Base-by-base conservation (phyloP, 768 basidiomycete genomes). In the Boletus vermiculosoides region DNA sequence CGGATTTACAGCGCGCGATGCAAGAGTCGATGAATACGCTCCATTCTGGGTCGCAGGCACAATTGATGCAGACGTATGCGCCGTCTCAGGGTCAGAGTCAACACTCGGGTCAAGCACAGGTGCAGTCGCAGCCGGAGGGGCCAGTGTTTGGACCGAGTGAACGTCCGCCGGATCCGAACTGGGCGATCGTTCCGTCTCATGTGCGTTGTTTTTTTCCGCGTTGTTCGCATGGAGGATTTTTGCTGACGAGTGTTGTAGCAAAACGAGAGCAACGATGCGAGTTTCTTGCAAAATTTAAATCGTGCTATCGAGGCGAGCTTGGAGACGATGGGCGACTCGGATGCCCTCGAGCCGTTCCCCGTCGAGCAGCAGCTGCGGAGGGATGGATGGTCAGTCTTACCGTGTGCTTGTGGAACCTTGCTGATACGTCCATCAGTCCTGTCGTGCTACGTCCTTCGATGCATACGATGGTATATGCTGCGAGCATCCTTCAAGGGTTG, bases 271-370 rank as follows among this genome's bases (percentile, higher is more conserved):
- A 69, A 52, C 33, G 73, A 80, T 22, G 77, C 77, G 2, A 78
- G 78, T 23, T 85, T 87, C n/a, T 80, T 88, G 42, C 81, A 84
- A 47, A 78, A 77, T 36, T 72, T 90, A 70, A 84, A 81, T 61
- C 83, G 84, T 28, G 89, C 87, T 1, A 88, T 91, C 42, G 81
- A 86, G 70, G 87, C 83, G 5, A 89, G 87, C 67, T 72, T 90
- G 54, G 77, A 83, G 20, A 66, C 73, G 36, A 65, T 70, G 49
- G 80, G 82, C 20, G 78, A 83, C 60, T 69, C 73, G 23, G 73
- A 78, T 25, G 84, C 85, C 4, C 73, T 78, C 36, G 83, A 84
- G 49, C 75, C 78, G 23, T 73, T 80, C 36, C 80, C 84, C 0
- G 63, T 82, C 4, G 80, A 85, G 53, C 74, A 84, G 31, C 74